A percentile compares a stretch with the other conserved stretches of the same genome.
Conservation (phyloP, 148 eudicot species). For the Camellia lanceoleosa region DNA sequence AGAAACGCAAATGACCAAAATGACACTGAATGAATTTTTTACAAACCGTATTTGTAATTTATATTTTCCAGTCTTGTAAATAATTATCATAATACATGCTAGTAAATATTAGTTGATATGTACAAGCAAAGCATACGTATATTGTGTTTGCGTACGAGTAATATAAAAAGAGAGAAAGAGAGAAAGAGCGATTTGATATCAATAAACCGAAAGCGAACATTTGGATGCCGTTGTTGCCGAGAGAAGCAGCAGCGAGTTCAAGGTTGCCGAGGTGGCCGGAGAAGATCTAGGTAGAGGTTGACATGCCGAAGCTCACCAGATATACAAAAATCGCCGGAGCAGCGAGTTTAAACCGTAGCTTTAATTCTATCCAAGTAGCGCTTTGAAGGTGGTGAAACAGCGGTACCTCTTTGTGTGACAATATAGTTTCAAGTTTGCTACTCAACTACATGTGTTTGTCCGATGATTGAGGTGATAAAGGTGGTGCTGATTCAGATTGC, state of each 20-base stretch:
- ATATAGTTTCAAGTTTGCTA: neutral
- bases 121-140: too few relatives aligned
- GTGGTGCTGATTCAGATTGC: too few relatives aligned
- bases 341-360: neutral
- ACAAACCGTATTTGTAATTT: too few relatives aligned
- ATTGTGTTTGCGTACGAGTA: too few relatives aligned
- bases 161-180: too few relatives aligned
- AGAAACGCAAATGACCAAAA: too few relatives aligned
- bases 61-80: too few relatives aligned
- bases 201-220: neutral
- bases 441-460: too few relatives aligned
- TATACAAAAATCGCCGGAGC: neutral
- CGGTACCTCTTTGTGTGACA: neutral
- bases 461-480: too few relatives aligned
- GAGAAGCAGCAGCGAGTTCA: neutral
- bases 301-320: neutral
- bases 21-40: too few relatives aligned
- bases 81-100: too few relatives aligned
- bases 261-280: neutral
- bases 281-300: neutral
- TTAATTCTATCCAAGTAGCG: neutral
- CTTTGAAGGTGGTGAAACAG: neutral
- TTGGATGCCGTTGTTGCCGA: neutral
- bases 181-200: neutral
- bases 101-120: too few relatives aligned